Evolutionary conservation across 2,329 filamentous ascomycete species (phyloP).

Genomic region (Aspergillus eucalypticola): DNA sequence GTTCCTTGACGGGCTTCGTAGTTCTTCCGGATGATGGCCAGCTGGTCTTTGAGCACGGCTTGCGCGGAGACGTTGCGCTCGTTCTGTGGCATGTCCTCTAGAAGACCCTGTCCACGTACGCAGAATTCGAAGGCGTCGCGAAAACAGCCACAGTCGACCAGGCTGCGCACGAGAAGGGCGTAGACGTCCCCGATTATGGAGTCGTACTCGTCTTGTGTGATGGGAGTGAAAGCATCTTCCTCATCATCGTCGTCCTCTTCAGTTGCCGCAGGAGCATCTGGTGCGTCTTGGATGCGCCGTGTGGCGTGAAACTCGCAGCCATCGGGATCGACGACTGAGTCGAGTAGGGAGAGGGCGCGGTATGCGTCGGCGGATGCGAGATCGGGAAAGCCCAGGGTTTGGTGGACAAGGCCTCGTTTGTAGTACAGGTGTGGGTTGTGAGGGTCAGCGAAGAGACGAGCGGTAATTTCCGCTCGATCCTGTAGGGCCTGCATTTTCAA

Average conservation of each 20-base stretch:
- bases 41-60: slow-evolving; percentile 27
- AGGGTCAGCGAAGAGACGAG: slow-evolving; percentile 38
- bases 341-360: slow-evolving; percentile 79
- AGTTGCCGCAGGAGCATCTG: slow-evolving; percentile 24
- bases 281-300: slow-evolving; percentile 41
- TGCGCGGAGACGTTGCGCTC: slow-evolving; percentile 9
- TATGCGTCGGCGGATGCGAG: slow-evolving; percentile 89
- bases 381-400: slow-evolving; percentile 80
- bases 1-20: slow-evolving; percentile 24
- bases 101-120: slow-evolving; percentile 31
- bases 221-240: slow-evolving; percentile 32
- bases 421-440: slow-evolving; percentile 46
- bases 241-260: slow-evolving; percentile 40
- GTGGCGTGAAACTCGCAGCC: slow-evolving; percentile 79
- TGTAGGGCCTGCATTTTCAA: slow-evolving; percentile 30
- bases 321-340: slow-evolving; percentile 72
- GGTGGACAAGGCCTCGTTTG: slow-evolving; percentile 67
- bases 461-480: slow-evolving; percentile 59
- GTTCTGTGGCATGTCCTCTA: slow-evolving; percentile 15
- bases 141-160: slow-evolving; percentile 42
- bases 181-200: slow-evolving; percentile 39
- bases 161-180: slow-evolving; percentile 37
- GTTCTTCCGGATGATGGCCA: slow-evolving; percentile 30
- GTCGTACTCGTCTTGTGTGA: slow-evolving; percentile 39
- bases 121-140: slow-evolving; percentile 45